Conservation (phyloP, 2,329 filamentous ascomycete species). For the Penicillium brevicompactum region DNA sequence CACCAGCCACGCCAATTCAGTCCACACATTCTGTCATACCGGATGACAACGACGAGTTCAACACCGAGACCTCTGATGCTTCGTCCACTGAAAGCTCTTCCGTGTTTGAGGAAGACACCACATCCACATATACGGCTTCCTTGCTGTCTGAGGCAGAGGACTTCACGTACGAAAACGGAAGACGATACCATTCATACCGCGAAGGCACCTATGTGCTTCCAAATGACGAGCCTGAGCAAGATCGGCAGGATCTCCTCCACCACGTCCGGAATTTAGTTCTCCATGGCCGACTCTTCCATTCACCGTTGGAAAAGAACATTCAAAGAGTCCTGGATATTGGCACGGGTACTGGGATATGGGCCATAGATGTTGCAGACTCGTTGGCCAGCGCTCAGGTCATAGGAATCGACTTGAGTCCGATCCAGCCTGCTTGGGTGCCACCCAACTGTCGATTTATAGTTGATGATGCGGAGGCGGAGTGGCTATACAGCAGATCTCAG, state of each 20-base stretch:
- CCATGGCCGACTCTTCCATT: constrained; percentile 38
- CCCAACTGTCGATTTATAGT: constrained; percentile 38
- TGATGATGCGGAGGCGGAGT: constrained; percentile 36
- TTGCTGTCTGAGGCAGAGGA: constrained; percentile 25
- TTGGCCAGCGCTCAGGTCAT: constrained; percentile 44
- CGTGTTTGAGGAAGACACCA: constrained; percentile 23
- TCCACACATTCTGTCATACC: not conserved
- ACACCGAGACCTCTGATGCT: constrained; percentile 13
- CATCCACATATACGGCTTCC: constrained; percentile 23
- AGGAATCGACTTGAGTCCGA: constrained; percentile 52
- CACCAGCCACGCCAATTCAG: not conserved
- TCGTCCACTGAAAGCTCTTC: constrained; percentile 16
- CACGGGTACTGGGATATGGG: constrained; percentile 41
- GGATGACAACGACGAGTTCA: not conserved
- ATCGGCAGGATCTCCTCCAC: constrained; percentile 40
- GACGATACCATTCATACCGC: constrained; percentile 32
- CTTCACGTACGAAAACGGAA: constrained; percentile 29
- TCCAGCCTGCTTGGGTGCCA: constrained; percentile 41
- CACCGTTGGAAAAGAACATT: constrained; percentile 35
- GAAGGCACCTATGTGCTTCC: constrained; percentile 36
- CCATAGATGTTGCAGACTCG: constrained; percentile 39
- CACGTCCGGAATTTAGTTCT: constrained; percentile 40
- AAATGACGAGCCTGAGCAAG: constrained; percentile 39
- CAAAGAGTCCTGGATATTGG: constrained; percentile 41
- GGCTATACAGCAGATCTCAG: constrained; percentile 28